Conservation (phyloP, 2,329 filamentous ascomycete genomes). For the Pezicula carpinea region DNA sequence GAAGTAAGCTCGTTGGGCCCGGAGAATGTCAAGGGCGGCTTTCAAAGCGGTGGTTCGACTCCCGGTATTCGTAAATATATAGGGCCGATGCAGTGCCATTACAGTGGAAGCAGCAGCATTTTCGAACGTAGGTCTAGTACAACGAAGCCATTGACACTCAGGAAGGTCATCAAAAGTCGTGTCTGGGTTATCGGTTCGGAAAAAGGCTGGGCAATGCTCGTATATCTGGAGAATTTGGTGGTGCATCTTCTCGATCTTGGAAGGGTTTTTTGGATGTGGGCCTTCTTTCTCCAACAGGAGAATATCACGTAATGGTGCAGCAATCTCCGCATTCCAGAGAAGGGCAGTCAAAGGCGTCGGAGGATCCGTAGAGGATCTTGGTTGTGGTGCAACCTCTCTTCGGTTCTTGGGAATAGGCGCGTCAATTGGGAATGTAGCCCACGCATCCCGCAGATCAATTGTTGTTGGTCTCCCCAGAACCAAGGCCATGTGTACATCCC, state of each 20-base stretch:
- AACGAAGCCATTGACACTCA: slow-evolving; percentile 48
- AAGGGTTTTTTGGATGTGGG: slow-evolving; percentile 48
- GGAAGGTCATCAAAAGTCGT: slow-evolving; percentile 50
- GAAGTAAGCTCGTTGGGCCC: slow-evolving; percentile 48
- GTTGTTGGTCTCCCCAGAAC: slow-evolving; percentile 36
- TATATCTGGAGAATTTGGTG: slow-evolving; percentile 43
- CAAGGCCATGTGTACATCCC: slow-evolving; percentile 32
- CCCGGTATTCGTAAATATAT: slow-evolving; percentile 51
- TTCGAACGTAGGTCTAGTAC: slow-evolving; percentile 44
- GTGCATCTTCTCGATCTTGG: slow-evolving; percentile 50
- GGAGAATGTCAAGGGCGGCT: slow-evolving; percentile 51
- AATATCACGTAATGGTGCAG: slow-evolving; percentile 47
- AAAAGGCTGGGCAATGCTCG: slow-evolving; percentile 44
- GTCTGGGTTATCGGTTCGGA: slow-evolving; percentile 52
- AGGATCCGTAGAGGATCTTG: slow-evolving; percentile 40
- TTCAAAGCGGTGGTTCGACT: slow-evolving; percentile 52
- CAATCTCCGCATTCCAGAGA: slow-evolving; percentile 46
- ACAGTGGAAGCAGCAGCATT: slow-evolving; percentile 44
- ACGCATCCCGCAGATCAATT: slow-evolving; percentile 43
- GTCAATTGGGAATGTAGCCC: slow-evolving; percentile 49
- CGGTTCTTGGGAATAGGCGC: slow-evolving; percentile 42
- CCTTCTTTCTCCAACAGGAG: slow-evolving; percentile 51
- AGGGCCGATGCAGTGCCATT: slow-evolving; percentile 57
- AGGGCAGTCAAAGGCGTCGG: slow-evolving; percentile 52
- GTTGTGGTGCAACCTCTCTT: slow-evolving; percentile 42